Evolutionary conservation across 179 eudicot genomes (phyloP).

Genomic region (Spergularia azorica): DNA sequence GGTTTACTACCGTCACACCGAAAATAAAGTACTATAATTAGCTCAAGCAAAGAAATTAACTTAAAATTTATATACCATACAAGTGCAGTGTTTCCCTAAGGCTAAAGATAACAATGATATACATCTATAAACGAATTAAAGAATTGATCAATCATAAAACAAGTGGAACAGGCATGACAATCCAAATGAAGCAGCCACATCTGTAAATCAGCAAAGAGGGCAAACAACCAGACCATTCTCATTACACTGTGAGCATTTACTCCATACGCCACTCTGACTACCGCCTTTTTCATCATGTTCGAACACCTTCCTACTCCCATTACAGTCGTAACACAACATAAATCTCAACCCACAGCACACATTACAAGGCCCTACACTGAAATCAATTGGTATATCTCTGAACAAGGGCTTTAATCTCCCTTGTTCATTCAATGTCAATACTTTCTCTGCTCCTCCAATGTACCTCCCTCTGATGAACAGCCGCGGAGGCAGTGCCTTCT

Average conservation of each 20-base stretch:
- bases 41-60: neutral
- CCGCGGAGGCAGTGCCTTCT: constrained; percentile 68
- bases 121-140: constrained; percentile 1
- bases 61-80: neutral
- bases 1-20: no score
- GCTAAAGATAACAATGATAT: neutral
- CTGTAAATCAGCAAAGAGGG: constrained; percentile 60
- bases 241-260: constrained; percentile 68
- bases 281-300: constrained; percentile 29
- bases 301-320: constrained; percentile 70
- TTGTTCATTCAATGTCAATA: constrained; percentile 64
- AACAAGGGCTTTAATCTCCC: constrained; percentile 65
- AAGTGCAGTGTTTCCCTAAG: neutral
- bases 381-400: constrained; percentile 58
- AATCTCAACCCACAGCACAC: constrained; percentile 78
- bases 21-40: neutral
- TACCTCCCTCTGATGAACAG: constrained; percentile 84
- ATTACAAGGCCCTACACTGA: constrained; percentile 56
- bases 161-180: neutral
- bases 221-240: constrained; percentile 93
- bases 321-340: constrained; percentile 68
- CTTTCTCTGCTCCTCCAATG: constrained; percentile 83
- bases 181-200: no score
- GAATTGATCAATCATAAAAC: neutral
- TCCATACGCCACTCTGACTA: constrained; percentile 28